Percentiles rank a stretch among this genome's conserved stretches.
These are phyloP conservation scores for Gloeostereum incarnatum DNA, from an alignment of 768 basidiomycete species.

Conservation along the genomic window DNA sequence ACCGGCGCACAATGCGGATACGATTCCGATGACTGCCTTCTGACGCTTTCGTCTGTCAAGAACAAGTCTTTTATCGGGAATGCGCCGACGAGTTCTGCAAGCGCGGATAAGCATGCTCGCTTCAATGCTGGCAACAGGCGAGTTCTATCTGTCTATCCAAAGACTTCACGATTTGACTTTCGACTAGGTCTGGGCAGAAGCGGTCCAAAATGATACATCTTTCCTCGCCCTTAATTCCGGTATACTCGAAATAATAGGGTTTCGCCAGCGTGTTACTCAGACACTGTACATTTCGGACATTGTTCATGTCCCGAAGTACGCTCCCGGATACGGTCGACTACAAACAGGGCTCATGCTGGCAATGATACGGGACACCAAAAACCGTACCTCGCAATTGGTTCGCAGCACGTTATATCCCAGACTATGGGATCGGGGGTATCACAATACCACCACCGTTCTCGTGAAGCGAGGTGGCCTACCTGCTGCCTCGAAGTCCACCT, in stretches of 20 bases:
- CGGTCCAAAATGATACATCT: constrained; percentile 5
- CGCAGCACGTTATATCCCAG: no score
- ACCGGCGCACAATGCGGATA: not conserved
- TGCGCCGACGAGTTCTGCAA: not conserved
- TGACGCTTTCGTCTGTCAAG: not conserved
- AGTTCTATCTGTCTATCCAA: not conserved
- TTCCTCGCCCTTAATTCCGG: constrained; percentile 4
- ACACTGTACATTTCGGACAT: constrained; percentile 6
- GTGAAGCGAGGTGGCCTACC: no score
- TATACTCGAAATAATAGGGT: constrained; percentile 5
- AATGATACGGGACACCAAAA: not conserved
- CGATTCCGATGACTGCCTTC: not conserved
- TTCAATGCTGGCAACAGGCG: not conserved
- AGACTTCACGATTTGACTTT: not conserved
- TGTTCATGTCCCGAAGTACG: not conserved
- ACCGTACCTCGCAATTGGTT: no score
- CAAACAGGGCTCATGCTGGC: not conserved
- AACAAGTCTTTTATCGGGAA: not conserved
- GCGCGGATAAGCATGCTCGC: not conserved
- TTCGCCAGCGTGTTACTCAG: constrained; percentile 5
- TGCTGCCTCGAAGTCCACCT: no score
- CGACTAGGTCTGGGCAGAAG: constrained; percentile 8
- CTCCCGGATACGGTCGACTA: not conserved
- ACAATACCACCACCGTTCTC: no score
- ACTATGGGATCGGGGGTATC: no score